A percentile compares a stretch with the other conserved stretches of the same genome.
Evolutionary conservation across 2,329 filamentous ascomycete species (phyloP).

Genomic region (Epichloe gansuensis): DNA sequence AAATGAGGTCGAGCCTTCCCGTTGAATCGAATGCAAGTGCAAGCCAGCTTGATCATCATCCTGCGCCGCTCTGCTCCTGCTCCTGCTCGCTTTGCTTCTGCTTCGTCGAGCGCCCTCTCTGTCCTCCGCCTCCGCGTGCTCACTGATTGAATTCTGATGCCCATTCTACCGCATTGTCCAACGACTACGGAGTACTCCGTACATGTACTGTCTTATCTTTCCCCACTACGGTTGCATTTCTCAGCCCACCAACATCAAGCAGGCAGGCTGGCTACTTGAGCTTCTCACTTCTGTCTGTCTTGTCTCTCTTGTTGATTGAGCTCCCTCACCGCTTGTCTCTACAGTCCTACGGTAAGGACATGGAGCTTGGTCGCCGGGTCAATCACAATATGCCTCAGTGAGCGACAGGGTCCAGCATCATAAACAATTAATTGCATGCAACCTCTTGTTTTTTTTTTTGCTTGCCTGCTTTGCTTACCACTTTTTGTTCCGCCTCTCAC

Average conservation of each 20-base stretch:
- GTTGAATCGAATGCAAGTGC: too few species aligned
- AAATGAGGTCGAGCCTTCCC: too few species aligned
- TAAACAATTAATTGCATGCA: neutral
- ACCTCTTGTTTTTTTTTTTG: neutral
- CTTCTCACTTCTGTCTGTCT: neutral
- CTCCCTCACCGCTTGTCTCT: constrained; percentile 4
- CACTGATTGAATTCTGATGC: too few species aligned
- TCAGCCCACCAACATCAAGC: neutral
- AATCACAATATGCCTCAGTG: neutral
- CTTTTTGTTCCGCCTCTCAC: neutral
- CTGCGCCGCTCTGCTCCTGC: too few species aligned
- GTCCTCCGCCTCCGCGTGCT: too few species aligned
- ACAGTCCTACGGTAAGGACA: too few species aligned
- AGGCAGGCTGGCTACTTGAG: neutral
- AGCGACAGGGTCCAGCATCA: neutral
- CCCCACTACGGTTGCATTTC: neutral
- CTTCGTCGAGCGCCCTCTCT: too few species aligned
- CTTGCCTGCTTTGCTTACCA: neutral
- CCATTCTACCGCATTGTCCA: too few species aligned
- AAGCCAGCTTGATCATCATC: too few species aligned
- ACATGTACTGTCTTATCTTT: neutral
- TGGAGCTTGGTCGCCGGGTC: constrained; percentile 1
- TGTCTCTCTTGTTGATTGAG: neutral
- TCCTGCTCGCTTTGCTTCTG: too few species aligned
- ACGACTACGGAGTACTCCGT: too few species aligned